A percentile compares a stretch with the other conserved stretches of the same genome.
phyloP scores from a whole-genome alignment of 2,329 filamentous ascomycete genomes.

The Triangularia verruculosa region DNA sequence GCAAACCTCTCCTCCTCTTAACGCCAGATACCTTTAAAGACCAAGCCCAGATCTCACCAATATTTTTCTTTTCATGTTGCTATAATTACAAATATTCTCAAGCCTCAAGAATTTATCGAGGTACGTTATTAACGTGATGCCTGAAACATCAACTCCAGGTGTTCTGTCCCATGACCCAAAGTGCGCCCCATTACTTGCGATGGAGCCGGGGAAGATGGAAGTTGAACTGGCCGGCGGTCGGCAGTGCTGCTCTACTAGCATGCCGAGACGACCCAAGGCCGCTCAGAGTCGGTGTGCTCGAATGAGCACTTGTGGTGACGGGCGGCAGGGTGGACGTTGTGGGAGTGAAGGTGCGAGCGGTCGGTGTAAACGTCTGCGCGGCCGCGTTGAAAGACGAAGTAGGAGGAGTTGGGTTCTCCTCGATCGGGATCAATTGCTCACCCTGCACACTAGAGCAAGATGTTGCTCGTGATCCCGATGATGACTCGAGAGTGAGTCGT shows the following conservation, averaged over 20 bases:
- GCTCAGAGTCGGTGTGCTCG: slow-evolving; percentile 1
- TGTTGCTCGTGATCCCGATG: background rate
- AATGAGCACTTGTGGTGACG: background rate
- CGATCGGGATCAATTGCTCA: background rate
- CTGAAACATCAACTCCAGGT: background rate
- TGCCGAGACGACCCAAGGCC: slow-evolving; percentile 21
- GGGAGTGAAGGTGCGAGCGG: background rate
- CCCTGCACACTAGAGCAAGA: background rate
- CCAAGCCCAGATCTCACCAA: background rate
- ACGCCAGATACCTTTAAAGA: background rate
- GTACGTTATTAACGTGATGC: background rate
- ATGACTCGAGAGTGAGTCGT: background rate
- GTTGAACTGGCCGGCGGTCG: slow-evolving; percentile 18
- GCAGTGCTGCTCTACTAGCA: background rate
- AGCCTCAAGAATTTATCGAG: background rate
- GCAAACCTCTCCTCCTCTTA: background rate
- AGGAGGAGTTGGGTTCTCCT: background rate
- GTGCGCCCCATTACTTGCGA: background rate
- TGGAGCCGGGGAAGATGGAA: slow-evolving; percentile 5
- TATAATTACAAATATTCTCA: background rate
- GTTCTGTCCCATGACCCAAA: background rate
- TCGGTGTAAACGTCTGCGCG: background rate
- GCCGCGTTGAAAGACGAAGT: background rate
- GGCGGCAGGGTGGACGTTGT: background rate
- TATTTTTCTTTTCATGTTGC: background rate